These are phyloP conservation scores for Warburgia ugandensis DNA, from an alignment of 164 flowering plant genomes.

Conservation along the genomic window DNA sequence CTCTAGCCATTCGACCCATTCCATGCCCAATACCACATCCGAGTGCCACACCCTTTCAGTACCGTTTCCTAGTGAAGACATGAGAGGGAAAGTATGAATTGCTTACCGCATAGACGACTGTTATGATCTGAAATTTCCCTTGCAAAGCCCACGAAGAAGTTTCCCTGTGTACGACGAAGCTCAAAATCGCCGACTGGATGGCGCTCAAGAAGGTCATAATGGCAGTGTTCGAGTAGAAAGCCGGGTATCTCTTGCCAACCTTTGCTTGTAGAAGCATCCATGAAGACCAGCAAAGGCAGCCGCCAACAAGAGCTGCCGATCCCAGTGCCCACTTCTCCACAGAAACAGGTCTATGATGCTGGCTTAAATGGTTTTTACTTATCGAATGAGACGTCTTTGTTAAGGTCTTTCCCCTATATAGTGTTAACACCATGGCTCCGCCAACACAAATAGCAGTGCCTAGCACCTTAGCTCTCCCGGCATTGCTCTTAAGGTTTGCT, in stretches of 20 bases:
- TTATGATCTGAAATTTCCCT: slow-evolving; percentile 42
- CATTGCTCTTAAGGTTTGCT: slow-evolving; percentile 33
- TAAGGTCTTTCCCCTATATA: slow-evolving; percentile 58
- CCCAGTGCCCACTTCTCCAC: slow-evolving; percentile 52
- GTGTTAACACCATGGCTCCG: slow-evolving; percentile 56
- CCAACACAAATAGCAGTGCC: slow-evolving; percentile 55
- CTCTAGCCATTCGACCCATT: too few species aligned
- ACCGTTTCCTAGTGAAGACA: too few species aligned
- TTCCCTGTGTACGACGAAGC: slow-evolving; percentile 29
- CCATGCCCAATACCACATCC: too few species aligned
- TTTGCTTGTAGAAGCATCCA: slow-evolving; percentile 73
- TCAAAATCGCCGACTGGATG: slow-evolving; percentile 45
- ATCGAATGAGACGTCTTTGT: slow-evolving; percentile 16
- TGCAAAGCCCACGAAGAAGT: slow-evolving; percentile 47
- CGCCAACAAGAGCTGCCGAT: slow-evolving; percentile 34
- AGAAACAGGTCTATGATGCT: neutral
- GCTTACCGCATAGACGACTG: slow-evolving; percentile 62
- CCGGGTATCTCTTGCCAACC: slow-evolving; percentile 49
- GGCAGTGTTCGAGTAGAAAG: slow-evolving; percentile 63
- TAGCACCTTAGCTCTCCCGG: slow-evolving; percentile 58
- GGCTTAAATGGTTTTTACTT: slow-evolving; percentile 3
- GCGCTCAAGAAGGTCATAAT: slow-evolving; percentile 57
- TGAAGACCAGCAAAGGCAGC: slow-evolving; percentile 62
- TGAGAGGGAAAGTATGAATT: neutral
- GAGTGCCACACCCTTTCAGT: too few species aligned